These are phyloP conservation scores for Solanum sejunctum DNA, from an alignment of 257 asterid genomes.

Conservation along the genomic window DNA sequence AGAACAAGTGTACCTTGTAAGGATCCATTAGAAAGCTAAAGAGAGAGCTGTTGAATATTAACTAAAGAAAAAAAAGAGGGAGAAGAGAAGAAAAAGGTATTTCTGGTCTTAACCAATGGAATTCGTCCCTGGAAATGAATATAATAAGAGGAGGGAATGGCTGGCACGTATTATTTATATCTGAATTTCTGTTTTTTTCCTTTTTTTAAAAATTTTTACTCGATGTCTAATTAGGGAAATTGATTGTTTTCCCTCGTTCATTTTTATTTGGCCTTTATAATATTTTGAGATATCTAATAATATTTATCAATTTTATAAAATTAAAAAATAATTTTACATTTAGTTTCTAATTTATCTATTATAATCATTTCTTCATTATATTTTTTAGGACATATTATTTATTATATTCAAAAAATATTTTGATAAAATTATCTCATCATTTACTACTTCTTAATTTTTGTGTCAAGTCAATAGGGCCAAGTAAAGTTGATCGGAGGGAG, in stretches of 20 bases:
- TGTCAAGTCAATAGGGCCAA: too few species aligned
- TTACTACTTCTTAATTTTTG: too few species aligned
- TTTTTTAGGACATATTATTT: too few species aligned
- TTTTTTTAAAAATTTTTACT: neutral
- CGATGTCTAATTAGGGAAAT: neutral
- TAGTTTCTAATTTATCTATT: too few species aligned
- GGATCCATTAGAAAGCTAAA: slow-evolving; percentile 18
- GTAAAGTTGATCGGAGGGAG: too few species aligned
- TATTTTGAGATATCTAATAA: too few species aligned
- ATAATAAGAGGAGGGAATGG: neutral
- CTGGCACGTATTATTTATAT: neutral
- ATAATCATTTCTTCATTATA: too few species aligned
- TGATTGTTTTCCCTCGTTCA: neutral
- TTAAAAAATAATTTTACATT: too few species aligned
- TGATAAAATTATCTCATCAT: too few species aligned
- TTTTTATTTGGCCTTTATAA: fast-evolving
- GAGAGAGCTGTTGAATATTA: neutral
- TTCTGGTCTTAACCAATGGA: neutral
- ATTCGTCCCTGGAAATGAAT: neutral
- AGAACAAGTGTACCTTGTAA: slow-evolving; percentile 11
- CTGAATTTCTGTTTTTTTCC: neutral
- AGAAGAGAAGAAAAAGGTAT: neutral
- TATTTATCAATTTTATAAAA: too few species aligned
- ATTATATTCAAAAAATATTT: too few species aligned
- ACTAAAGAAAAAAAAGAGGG: neutral